Evolutionary conservation across 305 asterid species (phyloP).

Genomic region (Coffea humblotiana): DNA sequence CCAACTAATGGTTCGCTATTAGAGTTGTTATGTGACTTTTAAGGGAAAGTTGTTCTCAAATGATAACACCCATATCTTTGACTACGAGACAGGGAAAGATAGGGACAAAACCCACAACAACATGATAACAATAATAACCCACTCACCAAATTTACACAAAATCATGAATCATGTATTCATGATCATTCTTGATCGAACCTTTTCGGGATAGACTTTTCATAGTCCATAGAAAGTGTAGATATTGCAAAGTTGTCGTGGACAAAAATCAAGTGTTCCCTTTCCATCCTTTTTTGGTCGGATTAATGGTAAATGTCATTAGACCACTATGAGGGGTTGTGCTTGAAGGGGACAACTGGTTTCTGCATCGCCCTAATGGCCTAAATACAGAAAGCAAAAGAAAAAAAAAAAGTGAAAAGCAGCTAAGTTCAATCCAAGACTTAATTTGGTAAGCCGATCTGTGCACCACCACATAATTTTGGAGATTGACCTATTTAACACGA

Average conservation of each 20-base stretch:
- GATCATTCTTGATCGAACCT: not conserved
- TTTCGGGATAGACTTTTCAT: not conserved
- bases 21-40: not conserved
- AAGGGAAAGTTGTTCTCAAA: not conserved
- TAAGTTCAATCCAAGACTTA: not conserved
- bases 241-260: not conserved
- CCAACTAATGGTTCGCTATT: not conserved
- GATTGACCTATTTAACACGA: not conserved
- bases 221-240: conserved; percentile 13
- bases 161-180: conserved; percentile 1
- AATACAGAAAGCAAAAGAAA: not conserved
- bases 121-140: not conserved
- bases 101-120: not conserved
- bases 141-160: not conserved
- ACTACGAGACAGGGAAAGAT: too few relatives aligned
- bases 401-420: not conserved
- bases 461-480: not conserved
- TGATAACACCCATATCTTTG: not conserved
- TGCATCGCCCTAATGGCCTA: conserved; percentile 12
- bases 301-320: conserved; percentile 18
- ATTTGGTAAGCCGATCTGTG: not conserved
- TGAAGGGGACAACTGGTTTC: conserved; percentile 18
- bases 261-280: not conserved
- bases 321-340: conserved; percentile 19
- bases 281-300: not conserved